Base-by-base conservation (phyloP, 1,139 yeast genomes). In the Hyphopichia wangnamkhiaoensis region DNA sequence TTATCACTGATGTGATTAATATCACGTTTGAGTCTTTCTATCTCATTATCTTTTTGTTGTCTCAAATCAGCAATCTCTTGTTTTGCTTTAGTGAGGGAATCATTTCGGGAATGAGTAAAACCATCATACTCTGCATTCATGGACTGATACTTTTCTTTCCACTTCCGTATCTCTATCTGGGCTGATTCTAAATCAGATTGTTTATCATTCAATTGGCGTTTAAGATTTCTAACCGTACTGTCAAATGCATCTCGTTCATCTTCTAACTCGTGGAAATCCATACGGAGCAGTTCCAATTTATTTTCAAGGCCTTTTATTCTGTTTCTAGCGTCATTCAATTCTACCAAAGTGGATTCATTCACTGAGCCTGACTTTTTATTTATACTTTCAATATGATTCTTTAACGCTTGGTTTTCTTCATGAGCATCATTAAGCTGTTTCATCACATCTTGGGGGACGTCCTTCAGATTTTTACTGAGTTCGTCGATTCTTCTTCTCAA, bases 11-110 rank as follows among this genome's bases (percentile, higher is more conserved):
- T 27, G n/a, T 14, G 14, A 5, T 37, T 30, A 14, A 41, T 29
- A 33, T 40, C 43, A 5, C 30, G 28, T 15, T 40, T 37, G 21
- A 45, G 29, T 20, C 31, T 35, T 16, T 45, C 47, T 8, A 48
- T 35, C 21, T 52, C 52, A 4, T 37, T 32, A 9, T 46, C 41
- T 38, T 48, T 41, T 15, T 40, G 48, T 15, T 54, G 52, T 7
- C 18, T 26, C 23, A 30, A 31, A 8, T 37, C 31, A 34, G 26
- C 13, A 26, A 48, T 31, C 15, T 46, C 47, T n/a, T 47, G 40
- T 14, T 37, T 42, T 6, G 33, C 35, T n/a, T 23, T 36, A n/a
- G 25, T 32, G n/a, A 35, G 20, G 20, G 43, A 37, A 12, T 35
- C 26, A 15, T 38, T 35, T 20, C 38, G 33, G 9, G 42, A 25